Conservation (phyloP, 2,329 filamentous ascomycete genomes). For the Diaporthe amygdali region DNA sequence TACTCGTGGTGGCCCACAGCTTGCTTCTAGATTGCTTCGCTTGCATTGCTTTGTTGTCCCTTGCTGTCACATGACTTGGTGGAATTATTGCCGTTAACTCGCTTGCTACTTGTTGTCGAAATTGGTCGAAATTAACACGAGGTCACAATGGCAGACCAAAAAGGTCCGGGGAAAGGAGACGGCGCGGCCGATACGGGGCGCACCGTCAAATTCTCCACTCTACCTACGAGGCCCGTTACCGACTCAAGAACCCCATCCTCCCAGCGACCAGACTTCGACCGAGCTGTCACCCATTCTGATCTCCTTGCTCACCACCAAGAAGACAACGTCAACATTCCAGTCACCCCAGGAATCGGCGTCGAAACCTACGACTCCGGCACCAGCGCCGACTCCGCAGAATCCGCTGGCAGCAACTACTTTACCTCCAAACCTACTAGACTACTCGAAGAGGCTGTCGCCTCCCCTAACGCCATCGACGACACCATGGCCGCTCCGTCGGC, state of each 20-base stretch:
- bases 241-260: slow-evolving; percentile 13
- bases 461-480: slow-evolving; percentile 28
- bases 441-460: slow-evolving; percentile 30
- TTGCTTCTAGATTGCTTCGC: background rate
- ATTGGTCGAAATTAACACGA: slow-evolving; percentile 16
- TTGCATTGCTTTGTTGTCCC: background rate
- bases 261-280: slow-evolving; percentile 19
- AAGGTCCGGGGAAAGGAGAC: slow-evolving; percentile 23
- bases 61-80: background rate
- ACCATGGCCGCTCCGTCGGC: slow-evolving; percentile 25
- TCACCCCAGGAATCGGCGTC: slow-evolving; percentile 44
- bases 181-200: slow-evolving; percentile 20
- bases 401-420: slow-evolving; percentile 37
- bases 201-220: slow-evolving; percentile 26
- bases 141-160: slow-evolving; percentile 25
- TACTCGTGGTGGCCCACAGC: background rate
- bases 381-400: slow-evolving; percentile 25
- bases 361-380: slow-evolving; percentile 36
- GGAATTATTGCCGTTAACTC: background rate
- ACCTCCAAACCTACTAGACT: slow-evolving; percentile 9
- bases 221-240: slow-evolving; percentile 9
- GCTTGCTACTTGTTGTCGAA: background rate
- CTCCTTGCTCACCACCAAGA: slow-evolving; percentile 41
- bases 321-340: slow-evolving; percentile 42
- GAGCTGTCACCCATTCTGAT: slow-evolving; percentile 26